These are phyloP conservation scores for Uronychia setigera DNA, from an alignment of 73 alveolate species.

Conservation along the genomic window DNA sequence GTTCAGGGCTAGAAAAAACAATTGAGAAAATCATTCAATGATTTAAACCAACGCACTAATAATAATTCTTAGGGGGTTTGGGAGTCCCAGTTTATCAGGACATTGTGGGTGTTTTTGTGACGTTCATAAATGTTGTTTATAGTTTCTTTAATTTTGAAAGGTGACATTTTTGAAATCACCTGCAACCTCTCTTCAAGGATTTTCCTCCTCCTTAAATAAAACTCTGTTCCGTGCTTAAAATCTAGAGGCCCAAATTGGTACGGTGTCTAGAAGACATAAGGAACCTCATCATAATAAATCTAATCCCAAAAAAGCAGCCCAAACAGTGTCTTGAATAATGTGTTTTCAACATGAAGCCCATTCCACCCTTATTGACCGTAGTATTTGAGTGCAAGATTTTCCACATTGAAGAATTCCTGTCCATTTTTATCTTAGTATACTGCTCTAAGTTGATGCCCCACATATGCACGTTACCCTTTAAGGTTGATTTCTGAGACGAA, in stretches of 20 bases:
- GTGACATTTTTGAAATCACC: slow-evolving; percentile 44
- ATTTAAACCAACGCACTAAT: no score
- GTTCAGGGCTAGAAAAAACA: no score
- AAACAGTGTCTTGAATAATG: slow-evolving; percentile 73
- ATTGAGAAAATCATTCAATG: no score
- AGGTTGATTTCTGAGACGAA: no score
- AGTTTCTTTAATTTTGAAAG: slow-evolving; percentile 57
- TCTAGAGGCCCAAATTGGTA: slow-evolving; percentile 89
- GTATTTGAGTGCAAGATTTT: slow-evolving; percentile 83
- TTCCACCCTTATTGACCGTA: slow-evolving; percentile 73
- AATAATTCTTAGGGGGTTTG: no score
- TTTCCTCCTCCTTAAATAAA: slow-evolving; percentile 76
- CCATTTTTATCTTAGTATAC: slow-evolving; percentile 45
- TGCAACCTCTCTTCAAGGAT: slow-evolving; percentile 65
- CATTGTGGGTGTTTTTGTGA: slow-evolving; percentile 74
- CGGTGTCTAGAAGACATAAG: slow-evolving; percentile 84
- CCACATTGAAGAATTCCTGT: slow-evolving; percentile 65
- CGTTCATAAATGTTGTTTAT: slow-evolving; percentile 68
- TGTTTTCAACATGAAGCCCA: slow-evolving; percentile 91
- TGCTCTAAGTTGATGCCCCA: slow-evolving; percentile 43
- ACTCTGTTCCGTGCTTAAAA: slow-evolving; percentile 75
- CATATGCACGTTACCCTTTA: no score
- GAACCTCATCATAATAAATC: slow-evolving; percentile 80
- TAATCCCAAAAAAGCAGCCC: slow-evolving; percentile 87
- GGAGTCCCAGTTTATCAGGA: slow-evolving; percentile 86